phyloP scores from a whole-genome alignment of 2,329 filamentous ascomycete genomes.

The Nannizziopsis arthrosporioides region DNA sequence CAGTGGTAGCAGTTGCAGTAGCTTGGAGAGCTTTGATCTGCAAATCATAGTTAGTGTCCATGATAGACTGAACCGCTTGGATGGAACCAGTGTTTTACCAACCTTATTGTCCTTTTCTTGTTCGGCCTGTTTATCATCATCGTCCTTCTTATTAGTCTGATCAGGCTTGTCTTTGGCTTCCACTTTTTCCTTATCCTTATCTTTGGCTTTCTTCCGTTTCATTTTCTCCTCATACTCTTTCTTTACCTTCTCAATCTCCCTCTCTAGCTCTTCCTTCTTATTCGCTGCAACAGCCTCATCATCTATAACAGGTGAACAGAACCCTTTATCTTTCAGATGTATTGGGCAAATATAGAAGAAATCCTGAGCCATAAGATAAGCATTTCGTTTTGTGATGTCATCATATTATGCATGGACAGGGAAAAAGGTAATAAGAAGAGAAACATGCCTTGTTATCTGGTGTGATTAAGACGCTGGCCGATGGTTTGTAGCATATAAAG shows the following conservation, averaged over 20 bases:
- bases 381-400: too few relatives aligned
- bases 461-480: constrained; percentile 75
- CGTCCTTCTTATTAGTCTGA: constrained; percentile 34
- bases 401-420: not conserved
- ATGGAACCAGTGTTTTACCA: not conserved
- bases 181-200: constrained; percentile 38
- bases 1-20: constrained; percentile 11
- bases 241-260: constrained; percentile 38
- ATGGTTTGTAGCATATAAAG: constrained; percentile 83
- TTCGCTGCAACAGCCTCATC: constrained; percentile 33
- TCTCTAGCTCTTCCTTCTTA: constrained; percentile 34
- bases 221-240: constrained; percentile 63
- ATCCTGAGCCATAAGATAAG: constrained; percentile 41
- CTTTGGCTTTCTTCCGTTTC: constrained; percentile 54
- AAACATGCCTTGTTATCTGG: constrained; percentile 67
- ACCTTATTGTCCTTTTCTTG: constrained; percentile 47
- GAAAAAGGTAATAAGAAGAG: not conserved
- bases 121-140: constrained; percentile 28
- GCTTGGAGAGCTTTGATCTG: constrained; percentile 40
- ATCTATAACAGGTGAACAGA: constrained; percentile 51
- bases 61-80: too few relatives aligned
- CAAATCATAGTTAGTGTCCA: not conserved
- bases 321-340: constrained; percentile 73
- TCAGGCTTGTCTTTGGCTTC: constrained; percentile 39
- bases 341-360: constrained; percentile 83